phyloP scores from a whole-genome alignment of 805 yeast genomes.

The Maudiozyma serrabonitensis region DNA sequence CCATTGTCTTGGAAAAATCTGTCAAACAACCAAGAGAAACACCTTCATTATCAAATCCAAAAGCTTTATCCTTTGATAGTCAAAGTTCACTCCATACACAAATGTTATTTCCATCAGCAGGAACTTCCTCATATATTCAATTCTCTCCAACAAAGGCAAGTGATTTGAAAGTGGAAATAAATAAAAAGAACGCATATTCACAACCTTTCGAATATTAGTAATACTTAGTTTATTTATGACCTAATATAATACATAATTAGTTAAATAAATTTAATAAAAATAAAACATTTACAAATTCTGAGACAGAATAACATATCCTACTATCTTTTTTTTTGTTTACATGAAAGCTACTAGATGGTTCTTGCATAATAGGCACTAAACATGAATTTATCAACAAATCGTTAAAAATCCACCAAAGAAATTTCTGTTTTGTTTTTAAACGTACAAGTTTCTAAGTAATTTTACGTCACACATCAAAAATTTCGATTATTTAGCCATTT shows the following conservation, averaged over 20 bases:
- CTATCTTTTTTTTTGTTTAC: background rate
- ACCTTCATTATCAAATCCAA: background rate
- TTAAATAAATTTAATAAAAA: background rate
- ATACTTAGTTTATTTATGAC: background rate
- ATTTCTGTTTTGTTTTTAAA: no score
- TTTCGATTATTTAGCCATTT: no score
- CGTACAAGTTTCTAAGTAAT: no score
- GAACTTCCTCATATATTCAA: conserved; percentile 8
- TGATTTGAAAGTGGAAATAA: conserved; percentile 13
- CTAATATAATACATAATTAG: background rate
- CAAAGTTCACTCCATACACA: conserved; percentile 5
- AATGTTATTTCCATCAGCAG: background rate
- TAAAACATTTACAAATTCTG: background rate
- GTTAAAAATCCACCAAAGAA: background rate
- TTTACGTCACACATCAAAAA: no score
- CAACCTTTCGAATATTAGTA: conserved; percentile 22
- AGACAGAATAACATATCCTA: no score
- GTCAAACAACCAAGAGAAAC: background rate
- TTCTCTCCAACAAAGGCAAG: conserved; percentile 20
- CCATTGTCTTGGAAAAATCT: background rate
- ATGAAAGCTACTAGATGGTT: background rate
- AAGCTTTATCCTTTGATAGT: background rate
- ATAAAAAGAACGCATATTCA: conserved; percentile 24
- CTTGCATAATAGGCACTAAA: background rate
- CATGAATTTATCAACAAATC: background rate